Base-by-base conservation (phyloP, 1,139 yeast species). In the Zhuliangozyma blackwelliae region DNA sequence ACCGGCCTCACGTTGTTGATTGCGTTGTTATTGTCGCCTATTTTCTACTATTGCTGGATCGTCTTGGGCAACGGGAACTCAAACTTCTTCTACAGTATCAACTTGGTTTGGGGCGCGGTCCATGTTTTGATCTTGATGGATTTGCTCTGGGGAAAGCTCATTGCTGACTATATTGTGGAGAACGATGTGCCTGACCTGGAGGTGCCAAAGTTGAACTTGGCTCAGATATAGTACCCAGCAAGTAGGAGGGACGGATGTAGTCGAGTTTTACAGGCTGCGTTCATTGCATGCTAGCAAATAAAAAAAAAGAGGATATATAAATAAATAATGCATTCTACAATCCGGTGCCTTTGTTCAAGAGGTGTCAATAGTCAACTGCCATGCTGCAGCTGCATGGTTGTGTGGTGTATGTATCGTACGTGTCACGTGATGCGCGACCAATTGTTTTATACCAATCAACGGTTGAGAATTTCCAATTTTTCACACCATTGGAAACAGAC, bases 21-120 rank as follows among this genome's bases (percentile, higher is more conserved):
- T 13, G 51, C 63, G 28, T 52, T 68, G 38, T 49, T 68, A 2
- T 69, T 92, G 34, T 80, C 95, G 2, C 97, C 97, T 0, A 82
- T 89, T 9, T 92, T 92, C 57, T 89, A 89, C 65, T 89, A 88
- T 57, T 75, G 94, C 46, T 92, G 99, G 99, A 87, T 92, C 47
- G 86, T 84, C 38, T 71, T 88, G 42, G 97, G 97, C 10, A 88
- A 94, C 25, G 99, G 97, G 21, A 92, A 92, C 63, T 82, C 97
- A 43, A 92, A 92, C 62, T 92, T 92, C 67, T 92, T 89, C 65
- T 92, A 90, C 65, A 96, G 97, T 36, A 85, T 92, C 49, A 88
- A 94, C 19, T 71, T 92, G 45, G 85, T 84, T 3, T 85, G 90
- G 64, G 82, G 88, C 0, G 65, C 80, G 11, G 87, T 89, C 3